These are phyloP conservation scores for Ceratocystis ficicola DNA, from an alignment of 2,329 filamentous ascomycete species.

Conservation along the genomic window DNA sequence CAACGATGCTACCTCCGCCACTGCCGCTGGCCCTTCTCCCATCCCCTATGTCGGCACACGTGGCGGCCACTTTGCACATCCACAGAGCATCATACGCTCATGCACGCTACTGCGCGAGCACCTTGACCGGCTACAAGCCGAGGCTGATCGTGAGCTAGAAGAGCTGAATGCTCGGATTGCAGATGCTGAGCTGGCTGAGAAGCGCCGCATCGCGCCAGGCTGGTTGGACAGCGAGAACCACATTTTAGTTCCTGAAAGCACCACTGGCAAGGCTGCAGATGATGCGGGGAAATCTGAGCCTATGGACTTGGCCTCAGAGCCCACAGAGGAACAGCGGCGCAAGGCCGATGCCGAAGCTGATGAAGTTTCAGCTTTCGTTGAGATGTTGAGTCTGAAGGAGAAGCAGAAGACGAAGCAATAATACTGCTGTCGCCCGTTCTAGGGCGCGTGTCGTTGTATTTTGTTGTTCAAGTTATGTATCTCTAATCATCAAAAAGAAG, in stretches of 20 bases:
- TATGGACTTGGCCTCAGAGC: constrained; percentile 23
- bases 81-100: constrained; percentile 70
- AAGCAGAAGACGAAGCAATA: constrained; percentile 9
- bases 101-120: constrained; percentile 69
- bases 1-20: constrained; percentile 17
- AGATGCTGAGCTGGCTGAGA: constrained; percentile 62
- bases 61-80: constrained; percentile 72
- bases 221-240: constrained; percentile 66
- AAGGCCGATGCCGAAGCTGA: constrained; percentile 35
- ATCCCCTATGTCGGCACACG: constrained; percentile 60
- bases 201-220: constrained; percentile 64
- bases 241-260: constrained; percentile 54
- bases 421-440: not conserved
- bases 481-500: not conserved
- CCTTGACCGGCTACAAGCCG: constrained; percentile 54
- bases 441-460: not conserved
- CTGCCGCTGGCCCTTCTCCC: constrained; percentile 27
- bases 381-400: constrained; percentile 20
- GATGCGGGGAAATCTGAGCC: constrained; percentile 31
- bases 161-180: constrained; percentile 57
- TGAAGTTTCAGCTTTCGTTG: constrained; percentile 17
- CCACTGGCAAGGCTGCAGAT: constrained; percentile 23
- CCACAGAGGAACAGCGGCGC: constrained; percentile 20
- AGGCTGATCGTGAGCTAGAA: constrained; percentile 54
- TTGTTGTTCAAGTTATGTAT: not conserved